Percentiles rank a stretch among this genome's conserved stretches.
phyloP scores from a whole-genome alignment of 192 early-diverging fungal species.

The Linnemannia elongata region DNA sequence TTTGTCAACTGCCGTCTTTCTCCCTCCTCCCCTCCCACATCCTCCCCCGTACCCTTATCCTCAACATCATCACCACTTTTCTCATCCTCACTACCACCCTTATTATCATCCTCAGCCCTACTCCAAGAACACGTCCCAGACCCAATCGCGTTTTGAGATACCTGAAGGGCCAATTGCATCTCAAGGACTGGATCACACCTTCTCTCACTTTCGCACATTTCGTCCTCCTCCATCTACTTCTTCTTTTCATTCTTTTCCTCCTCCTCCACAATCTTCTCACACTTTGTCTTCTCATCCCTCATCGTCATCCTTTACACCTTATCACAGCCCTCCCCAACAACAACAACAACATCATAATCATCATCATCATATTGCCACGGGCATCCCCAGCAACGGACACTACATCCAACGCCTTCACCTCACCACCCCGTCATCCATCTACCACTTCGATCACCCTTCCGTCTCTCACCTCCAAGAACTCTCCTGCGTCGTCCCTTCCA shows the following conservation, averaged over 20 bases:
- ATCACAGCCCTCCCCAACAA: not conserved
- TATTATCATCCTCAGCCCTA: not conserved
- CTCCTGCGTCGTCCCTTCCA: not conserved
- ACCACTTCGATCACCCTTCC: not conserved
- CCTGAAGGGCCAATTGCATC: not conserved
- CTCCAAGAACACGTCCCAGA: not conserved
- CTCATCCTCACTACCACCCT: not conserved
- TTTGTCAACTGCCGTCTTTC: not conserved
- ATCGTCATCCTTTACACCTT: no score
- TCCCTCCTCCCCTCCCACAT: not conserved
- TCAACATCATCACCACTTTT: not conserved
- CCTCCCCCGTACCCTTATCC: not conserved
- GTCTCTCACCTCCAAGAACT: slow-evolving; percentile 5
- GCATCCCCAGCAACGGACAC: slow-evolving; percentile 16
- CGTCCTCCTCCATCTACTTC: not conserved
- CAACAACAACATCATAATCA: not conserved
- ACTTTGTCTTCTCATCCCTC: not conserved
- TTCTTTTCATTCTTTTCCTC: not conserved
- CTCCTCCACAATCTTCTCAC: not conserved
- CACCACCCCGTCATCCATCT: not conserved
- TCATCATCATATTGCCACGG: not conserved
- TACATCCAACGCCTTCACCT: slow-evolving; percentile 6
- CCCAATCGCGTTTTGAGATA: not conserved
- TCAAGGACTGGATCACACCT: not conserved
- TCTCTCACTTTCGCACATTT: not conserved